Base-by-base conservation (phyloP, 192 early-diverging fungal genomes). In the Coemansia sp. region DNA sequence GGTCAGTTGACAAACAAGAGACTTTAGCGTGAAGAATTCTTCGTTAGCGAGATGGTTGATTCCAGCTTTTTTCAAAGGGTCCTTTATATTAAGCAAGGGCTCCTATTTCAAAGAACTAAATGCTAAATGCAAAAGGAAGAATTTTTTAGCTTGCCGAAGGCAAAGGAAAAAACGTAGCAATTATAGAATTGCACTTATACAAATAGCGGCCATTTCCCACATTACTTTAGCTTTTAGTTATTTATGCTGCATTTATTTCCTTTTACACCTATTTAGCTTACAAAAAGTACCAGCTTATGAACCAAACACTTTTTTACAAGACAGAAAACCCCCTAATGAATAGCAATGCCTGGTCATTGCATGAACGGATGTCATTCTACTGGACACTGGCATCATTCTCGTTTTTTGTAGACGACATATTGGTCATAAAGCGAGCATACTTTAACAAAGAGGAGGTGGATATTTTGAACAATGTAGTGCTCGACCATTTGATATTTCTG, bases 381-480 rank as follows among this genome's bases (percentile, higher is more conserved):
- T 25, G 16, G 25, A 25, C 60, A 5, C 14, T 61, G n/a, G 1
- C 60, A 16, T 34, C 60, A 31, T 32, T 61, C 6, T 31, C 31
- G 4, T 16, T 25, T 29, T 61, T 61, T 31, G 25, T 30, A 25
- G 30, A 61, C 28, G 60, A 42, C 16, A 32, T 17, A 1, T 2
- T 61, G 42, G 22, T 29, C 17, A 48, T 61, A 30, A 14, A 30
- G 28, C 60, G 42, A 2, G 22, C 30, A 14, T 48, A 49, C 42
- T 61, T 61, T 33, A 61, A 28, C 42, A 48, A 25, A 20, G 7
- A 32, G 0, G 60, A 61, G 18, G 17, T 61, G 7, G 42, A 49
- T 7, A 45, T 61, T 31, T 22, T 61, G 14, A 61, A 61, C 29
- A 22, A 61, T 48, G 60, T 61, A 6, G 33, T 48, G 60, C 36